Base-by-base conservation (phyloP, 2,329 filamentous ascomycete species). In the Microascus cirrosus region DNA sequence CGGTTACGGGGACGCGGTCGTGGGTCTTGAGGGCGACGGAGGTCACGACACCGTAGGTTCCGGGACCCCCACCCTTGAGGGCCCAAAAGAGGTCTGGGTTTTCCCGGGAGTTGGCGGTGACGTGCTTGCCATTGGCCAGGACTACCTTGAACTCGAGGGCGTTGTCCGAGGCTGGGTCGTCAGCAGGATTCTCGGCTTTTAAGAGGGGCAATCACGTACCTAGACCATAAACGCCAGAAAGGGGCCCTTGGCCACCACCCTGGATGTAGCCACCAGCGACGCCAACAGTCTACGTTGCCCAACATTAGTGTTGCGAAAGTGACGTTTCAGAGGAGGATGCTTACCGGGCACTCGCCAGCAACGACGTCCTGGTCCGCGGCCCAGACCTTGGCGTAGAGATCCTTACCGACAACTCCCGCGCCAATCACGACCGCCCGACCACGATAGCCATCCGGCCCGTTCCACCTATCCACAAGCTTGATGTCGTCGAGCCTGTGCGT, bases 21-120 rank as follows among this genome's bases (percentile, higher is more conserved):
- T 82, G 73, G 1, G 77, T 73, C 60, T 77, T 79, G 45, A 77
- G 70, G 0, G 79, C 84, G 65, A 84, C 71, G 1, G 78, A 80
- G 15, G 75, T 66, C 1, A 85, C 79, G 1, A 85, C 71, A 2
- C 73, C 83, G 62, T 78, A 86, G 32, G 75, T 84, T 11, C 81
- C 80, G 11, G 76, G 78, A 1, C 84, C 83, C 0, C 83, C 82
- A 3, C 83, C 82, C 51, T 73, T 73, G 1, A 85, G 68, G 1
- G 83, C 84, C 83, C 83, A 87, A 69, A 82, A 86, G 1, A 87
- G 70, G 56, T 86, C 83, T 0, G 70, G 58, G 61, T 86, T 79
- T 34, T 76, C 60, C 0, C 63, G 64, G 0, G 70, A 72, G 5
- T 72, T 77, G 0, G 81, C 81, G 1, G 67, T 75, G 1, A 83